These are phyloP conservation scores for Eimeria maxima DNA, from an alignment of 169 alveolate genomes.

Conservation along the genomic window DNA sequence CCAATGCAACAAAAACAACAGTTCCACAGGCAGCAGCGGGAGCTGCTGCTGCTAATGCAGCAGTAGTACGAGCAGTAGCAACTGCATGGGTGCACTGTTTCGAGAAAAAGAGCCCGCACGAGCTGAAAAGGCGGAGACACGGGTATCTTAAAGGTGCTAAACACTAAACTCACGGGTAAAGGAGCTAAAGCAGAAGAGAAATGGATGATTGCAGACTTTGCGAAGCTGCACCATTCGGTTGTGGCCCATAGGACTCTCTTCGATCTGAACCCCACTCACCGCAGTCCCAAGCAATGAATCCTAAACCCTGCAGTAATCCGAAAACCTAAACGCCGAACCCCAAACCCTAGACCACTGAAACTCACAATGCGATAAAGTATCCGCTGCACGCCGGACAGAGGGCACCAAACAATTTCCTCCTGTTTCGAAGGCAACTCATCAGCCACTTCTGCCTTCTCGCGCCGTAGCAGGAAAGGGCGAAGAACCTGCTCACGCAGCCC, in stretches of 20 bases:
- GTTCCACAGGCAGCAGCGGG: constrained; percentile 17
- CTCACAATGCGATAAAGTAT: constrained; percentile 91
- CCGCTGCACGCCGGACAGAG: constrained; percentile 93
- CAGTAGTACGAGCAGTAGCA: background rate
- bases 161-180: constrained; percentile 76
- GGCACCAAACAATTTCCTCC: constrained; percentile 94
- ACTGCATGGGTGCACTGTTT: background rate
- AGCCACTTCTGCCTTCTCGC: constrained; percentile 97
- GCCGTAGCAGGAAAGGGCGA: constrained; percentile 96
- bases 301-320: background rate
- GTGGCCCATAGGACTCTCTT: constrained; percentile 86
- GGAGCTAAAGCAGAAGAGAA: constrained; percentile 93
- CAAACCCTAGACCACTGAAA: background rate
- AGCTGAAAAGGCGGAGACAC: too few species aligned
- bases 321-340: background rate
- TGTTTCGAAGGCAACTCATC: constrained; percentile 95
- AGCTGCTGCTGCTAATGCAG: background rate
- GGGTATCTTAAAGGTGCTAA: background rate
- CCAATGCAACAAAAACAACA: background rate
- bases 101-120: background rate
- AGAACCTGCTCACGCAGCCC: constrained; percentile 88
- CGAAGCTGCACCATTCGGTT: constrained; percentile 95
- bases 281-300: background rate
- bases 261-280: constrained; percentile 86
- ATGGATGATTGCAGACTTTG: constrained; percentile 97